A percentile compares a stretch with the other conserved stretches of the same genome.
These are phyloP conservation scores for Wickerhamomyces queroliae DNA, from an alignment of 805 yeast species.

Conservation along the genomic window DNA sequence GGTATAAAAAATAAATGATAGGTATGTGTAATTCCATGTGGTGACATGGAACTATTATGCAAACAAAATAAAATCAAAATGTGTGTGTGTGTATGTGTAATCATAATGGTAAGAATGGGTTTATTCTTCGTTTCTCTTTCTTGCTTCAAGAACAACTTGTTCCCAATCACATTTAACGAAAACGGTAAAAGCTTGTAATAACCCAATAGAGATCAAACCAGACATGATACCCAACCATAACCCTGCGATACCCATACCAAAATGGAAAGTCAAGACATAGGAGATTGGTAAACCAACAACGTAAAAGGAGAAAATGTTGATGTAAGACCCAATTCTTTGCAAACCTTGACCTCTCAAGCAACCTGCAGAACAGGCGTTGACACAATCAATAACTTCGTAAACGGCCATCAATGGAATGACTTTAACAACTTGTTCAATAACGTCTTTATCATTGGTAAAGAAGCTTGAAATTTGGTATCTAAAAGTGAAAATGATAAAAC, in stretches of 20 bases:
- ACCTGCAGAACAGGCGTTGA: slow-evolving; percentile 74
- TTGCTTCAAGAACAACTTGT: slow-evolving; percentile 39
- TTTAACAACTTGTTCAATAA: slow-evolving; percentile 43
- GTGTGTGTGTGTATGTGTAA: not conserved
- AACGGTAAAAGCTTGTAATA: slow-evolving; percentile 42
- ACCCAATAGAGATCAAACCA: slow-evolving; percentile 45
- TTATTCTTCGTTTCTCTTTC: slow-evolving; percentile 27
- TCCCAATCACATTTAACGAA: slow-evolving; percentile 47
- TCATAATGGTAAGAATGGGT: not conserved
- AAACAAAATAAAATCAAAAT: not conserved
- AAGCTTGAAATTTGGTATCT: slow-evolving; percentile 45
- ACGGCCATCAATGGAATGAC: slow-evolving; percentile 59
- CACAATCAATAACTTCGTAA: slow-evolving; percentile 65
- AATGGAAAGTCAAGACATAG: slow-evolving; percentile 46
- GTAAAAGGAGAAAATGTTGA: slow-evolving; percentile 67
- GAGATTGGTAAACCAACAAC: slow-evolving; percentile 68
- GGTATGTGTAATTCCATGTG: too few species aligned
- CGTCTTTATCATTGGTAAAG: slow-evolving; percentile 58
- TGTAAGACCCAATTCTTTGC: slow-evolving; percentile 69
- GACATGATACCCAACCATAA: slow-evolving; percentile 75
- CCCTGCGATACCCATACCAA: slow-evolving; percentile 48
- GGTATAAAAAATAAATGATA: too few species aligned
- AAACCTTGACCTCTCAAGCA: slow-evolving; percentile 82
- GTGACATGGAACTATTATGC: too few species aligned
- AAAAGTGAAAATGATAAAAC: slow-evolving; percentile 40